Percentiles rank a stretch among this genome's conserved stretches.
Conservation (phyloP, 208 protist genomes). For the Leishmania braziliensis region DNA sequence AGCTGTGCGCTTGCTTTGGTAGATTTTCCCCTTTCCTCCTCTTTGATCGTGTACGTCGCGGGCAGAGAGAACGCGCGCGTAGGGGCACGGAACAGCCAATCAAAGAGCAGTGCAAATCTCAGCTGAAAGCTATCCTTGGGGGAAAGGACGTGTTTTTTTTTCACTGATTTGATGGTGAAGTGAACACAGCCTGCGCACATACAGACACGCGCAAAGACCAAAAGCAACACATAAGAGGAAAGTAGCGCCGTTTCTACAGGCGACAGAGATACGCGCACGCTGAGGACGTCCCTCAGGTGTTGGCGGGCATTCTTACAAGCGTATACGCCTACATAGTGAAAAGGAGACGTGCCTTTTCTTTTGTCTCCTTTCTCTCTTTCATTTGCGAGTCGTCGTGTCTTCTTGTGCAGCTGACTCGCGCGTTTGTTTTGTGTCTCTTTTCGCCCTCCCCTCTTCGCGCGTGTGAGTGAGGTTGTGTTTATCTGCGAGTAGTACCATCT, state of each 20-base stretch:
- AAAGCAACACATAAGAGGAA: background rate
- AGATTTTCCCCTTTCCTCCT: background rate
- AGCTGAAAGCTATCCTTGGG: background rate
- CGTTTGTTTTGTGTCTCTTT: background rate
- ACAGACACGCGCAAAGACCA: background rate
- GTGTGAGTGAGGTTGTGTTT: background rate
- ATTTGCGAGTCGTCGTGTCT: background rate
- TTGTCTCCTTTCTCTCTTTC: background rate
- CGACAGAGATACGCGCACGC: background rate
- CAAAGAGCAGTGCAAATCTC: background rate
- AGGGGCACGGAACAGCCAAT: background rate
- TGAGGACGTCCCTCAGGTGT: background rate
- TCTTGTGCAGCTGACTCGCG: background rate
- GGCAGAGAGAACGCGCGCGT: background rate
- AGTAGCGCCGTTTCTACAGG: background rate
- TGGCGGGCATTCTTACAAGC: background rate
- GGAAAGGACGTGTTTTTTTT: background rate
- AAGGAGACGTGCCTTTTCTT: background rate
- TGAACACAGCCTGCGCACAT: background rate
- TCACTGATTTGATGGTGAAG: background rate
- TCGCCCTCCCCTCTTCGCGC: background rate
- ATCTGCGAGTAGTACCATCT: background rate
- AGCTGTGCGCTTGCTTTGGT: background rate
- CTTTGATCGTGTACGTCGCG: background rate
- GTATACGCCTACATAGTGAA: background rate